phyloP scores from a whole-genome alignment of 2,329 filamentous ascomycete species.

The Chrysoporthe cubensis region DNA sequence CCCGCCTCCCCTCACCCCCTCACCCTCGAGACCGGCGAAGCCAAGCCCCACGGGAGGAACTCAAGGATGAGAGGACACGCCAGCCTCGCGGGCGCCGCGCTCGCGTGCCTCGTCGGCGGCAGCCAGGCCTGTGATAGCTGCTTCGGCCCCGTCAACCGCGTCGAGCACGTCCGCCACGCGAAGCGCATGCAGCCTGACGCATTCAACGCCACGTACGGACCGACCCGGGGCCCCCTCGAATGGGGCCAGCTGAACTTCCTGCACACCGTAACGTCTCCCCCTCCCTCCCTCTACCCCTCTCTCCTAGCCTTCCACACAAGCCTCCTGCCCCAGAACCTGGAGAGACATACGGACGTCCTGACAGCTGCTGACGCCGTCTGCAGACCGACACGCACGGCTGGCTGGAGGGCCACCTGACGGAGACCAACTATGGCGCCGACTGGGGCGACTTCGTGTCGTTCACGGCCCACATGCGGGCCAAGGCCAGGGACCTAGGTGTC shows the following conservation, averaged over 20 bases:
- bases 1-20: neutral
- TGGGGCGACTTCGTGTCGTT: constrained; percentile 70
- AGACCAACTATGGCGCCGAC: constrained; percentile 66
- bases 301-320: no score
- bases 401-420: constrained; percentile 64
- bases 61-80: constrained; percentile 22
- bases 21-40: neutral
- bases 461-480: constrained; percentile 61
- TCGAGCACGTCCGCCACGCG: constrained; percentile 51
- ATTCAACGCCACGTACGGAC: constrained; percentile 46
- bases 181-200: constrained; percentile 54
- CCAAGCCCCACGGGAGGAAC: no score
- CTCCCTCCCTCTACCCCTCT: no score
- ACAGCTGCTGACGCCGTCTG: neutral
- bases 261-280: constrained; percentile 49
- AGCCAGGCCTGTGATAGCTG: constrained; percentile 46
- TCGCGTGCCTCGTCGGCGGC: constrained; percentile 24
- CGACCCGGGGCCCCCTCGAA: constrained; percentile 50
- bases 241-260: constrained; percentile 68
- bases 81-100: constrained; percentile 29
- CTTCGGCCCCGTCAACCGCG: constrained; percentile 45
- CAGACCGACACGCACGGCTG: constrained; percentile 64
- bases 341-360: neutral
- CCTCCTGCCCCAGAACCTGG: no score
- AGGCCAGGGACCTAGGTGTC: constrained; percentile 58